Base-by-base conservation (phyloP, 1,284 basidiomycete genomes). In the Cerioporus squamosus region DNA sequence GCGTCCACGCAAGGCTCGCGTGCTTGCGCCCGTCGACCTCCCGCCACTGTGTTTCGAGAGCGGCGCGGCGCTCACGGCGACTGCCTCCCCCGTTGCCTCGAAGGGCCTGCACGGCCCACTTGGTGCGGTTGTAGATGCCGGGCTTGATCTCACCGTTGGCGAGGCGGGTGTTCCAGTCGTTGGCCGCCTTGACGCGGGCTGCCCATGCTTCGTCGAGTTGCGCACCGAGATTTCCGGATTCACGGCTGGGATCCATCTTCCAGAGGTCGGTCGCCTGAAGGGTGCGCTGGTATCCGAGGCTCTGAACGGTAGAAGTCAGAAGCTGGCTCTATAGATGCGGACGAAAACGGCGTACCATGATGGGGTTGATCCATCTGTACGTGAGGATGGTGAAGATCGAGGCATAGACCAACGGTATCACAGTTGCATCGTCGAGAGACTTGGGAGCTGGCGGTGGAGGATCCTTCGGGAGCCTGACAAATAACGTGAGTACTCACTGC, bases 201-300 rank as follows among this genome's bases (percentile, higher is more conserved):
- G 67, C 73, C 83, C 83, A 87, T 24, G 79, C 76, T n/a, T 68
- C 75, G 60, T 82, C 81, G 20, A 83, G 77, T 57, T 77, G 76
- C 7, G 72, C 70, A 3, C 86, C 81, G 29, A 91, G 77, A 18
- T 67, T 62, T 0, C 78, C 81, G 9, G 85, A 72, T 62, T 84
- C 77, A 26, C 84, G 80, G 9, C 78, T 73, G 1, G 76, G 70
- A 64, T 88, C 86, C 70, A 91, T 76, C 69, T 84, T 85, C 85
- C 87, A 90, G n/a, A 90, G 72, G 70, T 91, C 89, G 0, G 87
- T 83, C 0, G 87, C 88, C 70, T 90, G 88, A 0, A 91, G 76
- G 0, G 88, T 86, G 24, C 90, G 79, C 67, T 89, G 86, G 68
- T 87, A 91, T 1, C 86, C 86, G 20, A 87, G 75, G 4, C 79